Percentiles rank a stretch among this genome's conserved stretches.
phyloP scores from a whole-genome alignment of 164 flowering plant species.

The Vitis amurensis region DNA sequence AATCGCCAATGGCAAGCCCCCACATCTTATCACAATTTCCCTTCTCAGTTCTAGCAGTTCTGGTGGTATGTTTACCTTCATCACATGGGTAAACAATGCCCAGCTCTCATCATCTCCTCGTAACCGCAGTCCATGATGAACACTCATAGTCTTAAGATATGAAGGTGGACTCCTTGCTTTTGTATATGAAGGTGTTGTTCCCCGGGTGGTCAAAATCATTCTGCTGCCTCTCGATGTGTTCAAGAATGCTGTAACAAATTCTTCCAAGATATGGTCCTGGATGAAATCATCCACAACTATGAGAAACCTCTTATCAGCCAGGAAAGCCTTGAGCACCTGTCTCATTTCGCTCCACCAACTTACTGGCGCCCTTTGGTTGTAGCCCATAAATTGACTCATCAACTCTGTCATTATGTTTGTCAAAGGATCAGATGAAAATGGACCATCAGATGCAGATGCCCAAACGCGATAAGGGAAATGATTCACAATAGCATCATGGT shows the following conservation, averaged over 20 bases:
- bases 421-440: background rate
- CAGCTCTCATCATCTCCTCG: conserved; percentile 11
- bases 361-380: too few species aligned
- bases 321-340: background rate
- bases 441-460: background rate
- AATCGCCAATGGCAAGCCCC: background rate
- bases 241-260: background rate
- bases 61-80: background rate
- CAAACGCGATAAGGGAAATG: background rate
- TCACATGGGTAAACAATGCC: background rate
- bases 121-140: background rate
- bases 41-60: background rate
- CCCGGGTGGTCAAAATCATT: conserved; percentile 1
- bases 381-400: too few species aligned
- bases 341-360: background rate
- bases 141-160: background rate
- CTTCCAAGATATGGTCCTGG: background rate
- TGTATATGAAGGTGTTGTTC: background rate
- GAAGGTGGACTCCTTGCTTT: too few species aligned
- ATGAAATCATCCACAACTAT: background rate
- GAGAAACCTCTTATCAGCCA: background rate
- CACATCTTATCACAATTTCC: background rate
- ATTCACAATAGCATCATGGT: background rate
- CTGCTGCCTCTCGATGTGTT: background rate
- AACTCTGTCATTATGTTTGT: background rate